phyloP scores from a whole-genome alignment of 2,329 filamentous ascomycete species.

The Pyricularia grisea region DNA sequence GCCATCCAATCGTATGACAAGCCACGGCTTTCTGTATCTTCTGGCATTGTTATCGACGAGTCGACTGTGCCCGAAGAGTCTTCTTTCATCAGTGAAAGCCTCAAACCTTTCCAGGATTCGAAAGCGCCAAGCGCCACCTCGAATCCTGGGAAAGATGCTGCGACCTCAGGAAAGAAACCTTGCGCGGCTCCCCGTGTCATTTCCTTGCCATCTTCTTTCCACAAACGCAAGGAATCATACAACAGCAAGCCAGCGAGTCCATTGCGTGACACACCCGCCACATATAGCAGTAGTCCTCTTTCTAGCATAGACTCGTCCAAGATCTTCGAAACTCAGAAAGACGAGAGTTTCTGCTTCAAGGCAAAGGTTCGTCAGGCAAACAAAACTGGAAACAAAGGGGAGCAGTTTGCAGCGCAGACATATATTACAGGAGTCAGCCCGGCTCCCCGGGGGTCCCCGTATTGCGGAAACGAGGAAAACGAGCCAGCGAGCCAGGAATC shows the following conservation, averaged over 20 bases:
- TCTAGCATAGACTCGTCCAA: background rate
- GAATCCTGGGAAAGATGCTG: background rate
- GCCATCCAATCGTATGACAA: background rate
- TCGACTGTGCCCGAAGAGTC: background rate
- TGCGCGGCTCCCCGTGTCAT: background rate
- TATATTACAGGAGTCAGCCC: background rate
- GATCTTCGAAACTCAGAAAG: slow-evolving; percentile 19
- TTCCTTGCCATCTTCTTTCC: background rate
- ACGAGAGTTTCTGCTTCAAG: slow-evolving; percentile 23
- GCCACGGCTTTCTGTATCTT: background rate
- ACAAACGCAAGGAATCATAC: background rate
- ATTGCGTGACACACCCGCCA: background rate
- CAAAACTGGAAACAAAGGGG: background rate
- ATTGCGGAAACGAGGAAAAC: background rate
- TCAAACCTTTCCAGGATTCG: background rate
- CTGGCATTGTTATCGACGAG: background rate
- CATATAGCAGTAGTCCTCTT: background rate
- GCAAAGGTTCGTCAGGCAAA: slow-evolving; percentile 7
- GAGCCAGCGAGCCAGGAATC: background rate
- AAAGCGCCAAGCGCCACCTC: background rate
- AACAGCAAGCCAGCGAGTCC: background rate
- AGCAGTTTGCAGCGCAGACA: background rate
- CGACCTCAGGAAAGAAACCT: background rate
- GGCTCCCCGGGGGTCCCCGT: background rate
- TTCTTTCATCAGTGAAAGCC: background rate